phyloP scores from a whole-genome alignment of 495 filamentous ascomycete species.

The Acidiella bohemica region DNA sequence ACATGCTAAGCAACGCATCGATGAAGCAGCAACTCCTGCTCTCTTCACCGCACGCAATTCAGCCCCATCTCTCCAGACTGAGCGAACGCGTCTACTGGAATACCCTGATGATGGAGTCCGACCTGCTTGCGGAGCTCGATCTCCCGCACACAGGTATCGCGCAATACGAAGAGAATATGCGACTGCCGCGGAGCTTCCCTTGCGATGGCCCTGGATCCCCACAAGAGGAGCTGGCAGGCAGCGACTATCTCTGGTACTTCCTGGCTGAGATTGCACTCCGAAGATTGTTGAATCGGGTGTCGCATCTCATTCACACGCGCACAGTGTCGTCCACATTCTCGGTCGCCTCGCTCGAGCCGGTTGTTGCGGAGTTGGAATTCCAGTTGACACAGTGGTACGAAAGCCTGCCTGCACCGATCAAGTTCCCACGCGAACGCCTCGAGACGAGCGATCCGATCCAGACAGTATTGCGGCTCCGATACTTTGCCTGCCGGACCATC shows the following conservation, averaged over 20 bases:
- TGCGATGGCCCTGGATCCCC: conserved; percentile 26
- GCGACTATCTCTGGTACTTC: conserved; percentile 75
- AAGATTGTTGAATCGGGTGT: conserved; percentile 63
- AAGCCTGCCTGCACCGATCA: conserved; percentile 54
- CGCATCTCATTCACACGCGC: conserved; percentile 39
- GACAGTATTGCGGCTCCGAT: conserved; percentile 63
- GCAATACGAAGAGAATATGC: conserved; percentile 66
- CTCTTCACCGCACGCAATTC: conserved; percentile 54
- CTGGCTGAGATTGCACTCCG: conserved; percentile 67
- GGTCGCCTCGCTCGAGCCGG: conserved; percentile 55
- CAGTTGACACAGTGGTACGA: conserved; percentile 79
- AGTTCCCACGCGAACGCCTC: conserved; percentile 55
- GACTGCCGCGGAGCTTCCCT: conserved; percentile 63
- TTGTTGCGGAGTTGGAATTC: conserved; percentile 67
- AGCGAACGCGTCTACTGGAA: conserved; percentile 76
- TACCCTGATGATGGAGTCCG: conserved; percentile 65
- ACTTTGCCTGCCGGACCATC: conserved; percentile 73
- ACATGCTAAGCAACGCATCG: conserved; percentile 60
- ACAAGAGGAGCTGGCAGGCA: conserved; percentile 39
- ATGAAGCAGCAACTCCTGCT: conserved; percentile 68
- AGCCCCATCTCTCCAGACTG: conserved; percentile 53
- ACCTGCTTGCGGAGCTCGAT: conserved; percentile 67
- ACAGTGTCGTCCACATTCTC: conserved; percentile 33
- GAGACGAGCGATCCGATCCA: conserved; percentile 60
- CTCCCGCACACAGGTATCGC: conserved; percentile 71